These are phyloP conservation scores for Alternaria sp. DNA, from an alignment of 2,329 filamentous ascomycete genomes.

Conservation along the genomic window DNA sequence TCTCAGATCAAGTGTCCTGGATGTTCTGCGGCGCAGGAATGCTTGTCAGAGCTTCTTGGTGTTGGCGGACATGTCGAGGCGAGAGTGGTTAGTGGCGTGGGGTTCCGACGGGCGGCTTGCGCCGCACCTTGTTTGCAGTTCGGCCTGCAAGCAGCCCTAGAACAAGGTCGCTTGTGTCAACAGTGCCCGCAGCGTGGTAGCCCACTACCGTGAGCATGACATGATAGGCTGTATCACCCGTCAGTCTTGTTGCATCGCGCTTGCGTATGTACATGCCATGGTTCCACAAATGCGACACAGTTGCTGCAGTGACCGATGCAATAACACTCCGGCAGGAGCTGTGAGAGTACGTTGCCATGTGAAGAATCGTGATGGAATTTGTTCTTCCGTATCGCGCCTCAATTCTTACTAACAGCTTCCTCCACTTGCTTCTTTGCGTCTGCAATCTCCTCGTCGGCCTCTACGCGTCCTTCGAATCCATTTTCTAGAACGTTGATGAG, in stretches of 20 bases:
- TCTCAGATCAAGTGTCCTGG: background rate
- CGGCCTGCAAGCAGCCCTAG: too few species aligned
- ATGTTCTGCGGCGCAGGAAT: background rate
- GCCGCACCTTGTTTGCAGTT: background rate
- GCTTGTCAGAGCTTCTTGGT: conserved; percentile 1
- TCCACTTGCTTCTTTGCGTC: conserved; percentile 36
- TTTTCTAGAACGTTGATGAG: conserved; percentile 77
- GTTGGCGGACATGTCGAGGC: background rate
- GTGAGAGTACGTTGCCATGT: background rate
- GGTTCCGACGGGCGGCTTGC: background rate
- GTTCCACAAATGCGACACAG: background rate
- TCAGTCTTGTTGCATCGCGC: background rate
- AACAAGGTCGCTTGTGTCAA: background rate
- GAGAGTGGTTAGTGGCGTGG: background rate
- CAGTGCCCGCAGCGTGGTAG: background rate
- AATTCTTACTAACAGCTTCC: conserved; percentile 15
- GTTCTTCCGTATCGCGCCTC: background rate
- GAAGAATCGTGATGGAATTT: background rate
- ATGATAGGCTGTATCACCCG: background rate
- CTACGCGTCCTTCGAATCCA: conserved; percentile 70
- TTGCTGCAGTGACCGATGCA: background rate
- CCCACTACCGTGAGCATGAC: background rate
- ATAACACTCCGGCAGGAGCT: background rate
- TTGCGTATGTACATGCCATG: background rate
- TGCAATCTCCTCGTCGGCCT: conserved; percentile 36